Conservation (phyloP, 2,329 filamentous ascomycete genomes). For the Penicillium aurantiogriseum region DNA sequence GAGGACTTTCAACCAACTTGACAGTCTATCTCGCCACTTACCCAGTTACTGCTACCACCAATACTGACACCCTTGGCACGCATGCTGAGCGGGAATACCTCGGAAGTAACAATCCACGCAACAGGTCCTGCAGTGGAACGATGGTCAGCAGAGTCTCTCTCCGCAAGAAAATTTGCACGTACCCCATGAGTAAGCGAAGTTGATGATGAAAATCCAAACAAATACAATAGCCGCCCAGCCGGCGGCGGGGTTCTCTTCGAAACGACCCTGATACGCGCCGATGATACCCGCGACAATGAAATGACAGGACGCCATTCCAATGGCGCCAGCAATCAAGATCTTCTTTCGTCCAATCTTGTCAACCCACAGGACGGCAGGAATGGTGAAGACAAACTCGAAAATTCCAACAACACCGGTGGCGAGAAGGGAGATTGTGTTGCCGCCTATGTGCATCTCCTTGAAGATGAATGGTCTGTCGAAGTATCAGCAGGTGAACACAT, state of each 20-base stretch:
- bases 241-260: conserved; percentile 56
- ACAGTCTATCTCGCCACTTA: conserved; percentile 13
- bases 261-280: conserved; percentile 61
- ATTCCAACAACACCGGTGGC: conserved; percentile 44
- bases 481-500: conserved; percentile 3
- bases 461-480: conserved; percentile 34
- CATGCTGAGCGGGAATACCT: conserved; percentile 70
- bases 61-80: conserved; percentile 56
- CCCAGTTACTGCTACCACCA: conserved; percentile 37
- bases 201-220: conserved; percentile 68
- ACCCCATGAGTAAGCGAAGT: conserved; percentile 72
- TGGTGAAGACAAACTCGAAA: conserved; percentile 41
- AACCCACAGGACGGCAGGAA: conserved; percentile 44
- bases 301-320: conserved; percentile 69
- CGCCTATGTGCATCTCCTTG: conserved; percentile 32
- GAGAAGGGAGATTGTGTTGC: conserved; percentile 39
- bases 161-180: not conserved
- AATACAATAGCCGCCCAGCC: conserved; percentile 66
- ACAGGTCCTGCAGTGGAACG: conserved; percentile 49
- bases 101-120: conserved; percentile 70
- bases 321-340: conserved; percentile 51
- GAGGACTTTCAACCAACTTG: not conserved
- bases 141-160: not conserved
- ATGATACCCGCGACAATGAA: conserved; percentile 70
- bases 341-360: conserved; percentile 43